Percentiles rank a stretch among this genome's conserved stretches.
Evolutionary conservation across 306 rosid genomes (phyloP).

Genomic region (Dalbergia cultrata): DNA sequence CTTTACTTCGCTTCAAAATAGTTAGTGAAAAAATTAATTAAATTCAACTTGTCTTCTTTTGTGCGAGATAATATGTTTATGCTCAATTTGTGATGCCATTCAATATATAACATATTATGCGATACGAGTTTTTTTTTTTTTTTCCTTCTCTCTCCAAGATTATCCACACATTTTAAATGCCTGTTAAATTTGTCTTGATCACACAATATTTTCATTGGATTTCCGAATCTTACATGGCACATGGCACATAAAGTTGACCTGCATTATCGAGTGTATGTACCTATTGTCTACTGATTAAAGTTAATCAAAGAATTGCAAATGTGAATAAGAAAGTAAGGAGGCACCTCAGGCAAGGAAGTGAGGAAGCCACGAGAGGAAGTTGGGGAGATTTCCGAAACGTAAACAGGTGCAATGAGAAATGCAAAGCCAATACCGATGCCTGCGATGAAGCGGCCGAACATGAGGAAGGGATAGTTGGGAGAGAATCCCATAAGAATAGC

Average conservation of each 20-base stretch:
- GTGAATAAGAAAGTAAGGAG: not conserved
- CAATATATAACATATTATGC: no score
- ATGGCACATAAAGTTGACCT: not conserved
- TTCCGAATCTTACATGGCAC: not conserved
- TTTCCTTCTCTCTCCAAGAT: not conserved
- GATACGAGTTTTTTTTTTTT: no score
- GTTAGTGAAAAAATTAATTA: no score
- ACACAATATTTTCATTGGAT: not conserved
- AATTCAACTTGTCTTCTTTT: no score
- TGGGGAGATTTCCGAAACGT: constrained; percentile 80
- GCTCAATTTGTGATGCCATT: not conserved
- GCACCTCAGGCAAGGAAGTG: constrained; percentile 82
- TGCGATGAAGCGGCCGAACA: constrained; percentile 85
- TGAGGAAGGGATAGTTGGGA: constrained; percentile 77
- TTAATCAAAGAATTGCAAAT: no score
- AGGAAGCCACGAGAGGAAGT: constrained; percentile 82
- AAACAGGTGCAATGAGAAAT: constrained; percentile 78
- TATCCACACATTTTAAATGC: not conserved
- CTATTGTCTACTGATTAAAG: no score
- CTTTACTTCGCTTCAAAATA: no score
- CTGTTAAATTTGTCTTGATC: not conserved
- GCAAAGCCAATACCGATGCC: constrained; percentile 83
- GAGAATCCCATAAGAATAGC: constrained; percentile 87
- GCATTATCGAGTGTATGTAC: not conserved
- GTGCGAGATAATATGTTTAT: not conserved